phyloP scores from a whole-genome alignment of 2,329 filamentous ascomycete species.

The Ascochyta viciae-villosae region DNA sequence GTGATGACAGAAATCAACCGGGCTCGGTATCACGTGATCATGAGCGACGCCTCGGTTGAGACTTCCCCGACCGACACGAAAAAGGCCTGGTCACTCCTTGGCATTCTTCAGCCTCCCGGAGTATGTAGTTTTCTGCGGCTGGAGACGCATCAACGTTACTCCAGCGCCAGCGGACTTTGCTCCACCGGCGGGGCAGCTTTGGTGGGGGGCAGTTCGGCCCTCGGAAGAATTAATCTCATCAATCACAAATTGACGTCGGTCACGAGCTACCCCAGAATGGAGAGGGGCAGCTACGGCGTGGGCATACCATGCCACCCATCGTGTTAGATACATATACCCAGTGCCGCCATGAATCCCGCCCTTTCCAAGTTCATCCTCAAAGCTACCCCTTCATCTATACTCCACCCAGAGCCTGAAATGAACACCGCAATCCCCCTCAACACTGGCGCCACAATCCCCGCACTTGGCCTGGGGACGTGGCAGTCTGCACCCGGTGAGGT shows the following conservation, averaged over 20 bases:
- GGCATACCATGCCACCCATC: constrained; percentile 16
- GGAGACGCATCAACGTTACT: constrained; percentile 24
- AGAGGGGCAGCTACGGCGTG: constrained; percentile 10
- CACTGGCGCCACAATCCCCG: constrained; percentile 50
- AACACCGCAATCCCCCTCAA: constrained; percentile 50
- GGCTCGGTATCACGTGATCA: constrained; percentile 19
- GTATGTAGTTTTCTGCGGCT: constrained; percentile 15
- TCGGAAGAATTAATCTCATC: constrained; percentile 46
- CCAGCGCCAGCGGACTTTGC: constrained; percentile 23
- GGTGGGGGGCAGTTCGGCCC: constrained; percentile 29
- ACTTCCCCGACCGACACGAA: constrained; percentile 26
- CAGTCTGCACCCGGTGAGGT: constrained; percentile 55
- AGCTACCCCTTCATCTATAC: constrained; percentile 44
- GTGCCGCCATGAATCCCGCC: constrained; percentile 45
- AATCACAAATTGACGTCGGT: constrained; percentile 34
- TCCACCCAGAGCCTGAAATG: constrained; percentile 49
- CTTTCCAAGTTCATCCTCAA: constrained; percentile 51
- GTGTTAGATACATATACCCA: constrained; percentile 37
- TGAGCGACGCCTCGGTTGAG: constrained; percentile 20
- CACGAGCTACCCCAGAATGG: constrained; percentile 15
- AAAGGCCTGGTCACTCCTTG: constrained; percentile 20
- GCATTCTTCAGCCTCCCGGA: constrained; percentile 19
- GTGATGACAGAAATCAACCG: constrained; percentile 23
- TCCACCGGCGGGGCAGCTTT: constrained; percentile 30
- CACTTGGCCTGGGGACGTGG: constrained; percentile 50